These are phyloP conservation scores for Sequoia sempervirens DNA, from an alignment of 75 land plant species.

Conservation along the genomic window DNA sequence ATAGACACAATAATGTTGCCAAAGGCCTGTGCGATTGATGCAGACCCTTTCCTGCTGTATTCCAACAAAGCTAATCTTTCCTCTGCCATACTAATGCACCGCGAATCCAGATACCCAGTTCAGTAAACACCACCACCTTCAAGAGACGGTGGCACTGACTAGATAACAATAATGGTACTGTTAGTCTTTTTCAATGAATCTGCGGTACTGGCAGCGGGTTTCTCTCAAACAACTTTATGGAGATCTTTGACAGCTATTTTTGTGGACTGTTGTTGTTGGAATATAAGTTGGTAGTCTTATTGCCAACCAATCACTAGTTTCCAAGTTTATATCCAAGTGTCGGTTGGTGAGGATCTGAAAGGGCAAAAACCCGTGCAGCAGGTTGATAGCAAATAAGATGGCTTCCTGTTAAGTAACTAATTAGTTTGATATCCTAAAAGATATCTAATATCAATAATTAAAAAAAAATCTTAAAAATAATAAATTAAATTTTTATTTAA, in stretches of 20 bases:
- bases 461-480: no score
- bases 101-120: neutral
- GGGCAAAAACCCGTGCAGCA: no score
- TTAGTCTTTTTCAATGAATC: neutral
- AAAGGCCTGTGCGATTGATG: constrained; percentile 39
- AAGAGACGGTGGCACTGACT: neutral
- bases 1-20: constrained; percentile 76
- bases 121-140: neutral
- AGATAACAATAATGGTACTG: neutral
- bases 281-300: neutral
- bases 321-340: neutral
- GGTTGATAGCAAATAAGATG: no score
- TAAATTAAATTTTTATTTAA: no score
- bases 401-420: no score
- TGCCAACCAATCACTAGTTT: neutral
- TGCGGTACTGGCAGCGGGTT: neutral
- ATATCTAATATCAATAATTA: no score
- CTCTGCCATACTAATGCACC: neutral
- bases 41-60: constrained; percentile 18
- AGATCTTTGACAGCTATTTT: neutral
- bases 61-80: constrained; percentile 7
- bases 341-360: no score
- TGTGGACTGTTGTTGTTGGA: neutral
- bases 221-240: neutral
- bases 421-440: no score